A percentile compares a stretch with the other conserved stretches of the same genome.
Evolutionary conservation across 495 filamentous ascomycete species (phyloP).

Genomic region (Lophiostoma macrostomum): DNA sequence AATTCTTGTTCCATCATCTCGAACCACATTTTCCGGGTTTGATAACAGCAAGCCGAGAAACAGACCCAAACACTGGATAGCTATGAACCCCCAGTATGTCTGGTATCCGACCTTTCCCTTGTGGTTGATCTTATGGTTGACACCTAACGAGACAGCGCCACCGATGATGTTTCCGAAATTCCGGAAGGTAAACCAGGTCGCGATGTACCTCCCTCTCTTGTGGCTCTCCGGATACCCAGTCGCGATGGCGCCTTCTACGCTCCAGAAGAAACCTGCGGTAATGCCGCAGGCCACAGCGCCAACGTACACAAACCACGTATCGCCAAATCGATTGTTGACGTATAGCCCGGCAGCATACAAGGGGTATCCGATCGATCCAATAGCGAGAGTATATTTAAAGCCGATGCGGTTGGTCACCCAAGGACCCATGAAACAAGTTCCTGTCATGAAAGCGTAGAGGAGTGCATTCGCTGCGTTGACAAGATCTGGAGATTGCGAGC

Average conservation of each 20-base stretch:
- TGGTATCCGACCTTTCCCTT: conserved; percentile 24
- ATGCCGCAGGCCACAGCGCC: conserved; percentile 19
- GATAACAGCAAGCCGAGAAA: conserved; percentile 24
- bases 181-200: conserved; percentile 26
- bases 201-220: conserved; percentile 27
- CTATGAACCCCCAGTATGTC: conserved; percentile 28
- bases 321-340: conserved; percentile 22
- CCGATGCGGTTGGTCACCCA: conserved; percentile 25
- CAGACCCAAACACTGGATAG: conserved; percentile 26
- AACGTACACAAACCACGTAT: conserved; percentile 24
- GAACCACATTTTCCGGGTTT: conserved; percentile 23
- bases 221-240: conserved; percentile 25
- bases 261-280: conserved; percentile 26
- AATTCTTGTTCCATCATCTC: conserved; percentile 19
- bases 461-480: conserved; percentile 28
- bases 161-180: conserved; percentile 25
- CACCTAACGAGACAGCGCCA: conserved; percentile 15
- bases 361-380: conserved; percentile 24
- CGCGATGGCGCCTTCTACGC: conserved; percentile 25
- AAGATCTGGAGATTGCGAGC: conserved; percentile 16
- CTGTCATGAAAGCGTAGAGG: conserved; percentile 25
- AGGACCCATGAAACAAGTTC: conserved; percentile 21
- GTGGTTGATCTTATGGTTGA: conserved; percentile 23
- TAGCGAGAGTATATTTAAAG: conserved; percentile 24
- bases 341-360: conserved; percentile 26